Evolutionary conservation across 2,329 filamentous ascomycete genomes (phyloP).

Genomic region (Penicillium sp.): DNA sequence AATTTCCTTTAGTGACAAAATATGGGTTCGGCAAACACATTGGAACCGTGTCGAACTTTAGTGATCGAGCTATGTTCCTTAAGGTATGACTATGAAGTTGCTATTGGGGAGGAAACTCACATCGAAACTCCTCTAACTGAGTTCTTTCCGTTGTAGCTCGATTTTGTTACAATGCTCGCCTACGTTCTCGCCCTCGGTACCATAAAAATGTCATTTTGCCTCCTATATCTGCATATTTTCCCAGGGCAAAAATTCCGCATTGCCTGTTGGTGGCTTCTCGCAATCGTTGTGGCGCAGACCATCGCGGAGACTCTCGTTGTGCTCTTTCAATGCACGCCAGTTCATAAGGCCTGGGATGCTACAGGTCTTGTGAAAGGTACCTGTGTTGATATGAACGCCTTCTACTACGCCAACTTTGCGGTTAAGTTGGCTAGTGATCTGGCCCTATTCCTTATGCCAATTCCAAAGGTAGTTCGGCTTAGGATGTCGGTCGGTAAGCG

Average conservation of each 20-base stretch:
- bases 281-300: slow-evolving; percentile 59
- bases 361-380: slow-evolving; percentile 8
- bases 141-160: slow-evolving; percentile 8
- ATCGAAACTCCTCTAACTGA: not conserved
- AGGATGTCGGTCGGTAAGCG: slow-evolving; percentile 18
- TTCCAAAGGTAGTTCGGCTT: slow-evolving; percentile 15
- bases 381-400: slow-evolving; percentile 13
- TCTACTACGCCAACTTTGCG: slow-evolving; percentile 21
- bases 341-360: slow-evolving; percentile 21
- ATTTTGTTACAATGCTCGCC: slow-evolving; percentile 19
- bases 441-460: slow-evolving; percentile 17
- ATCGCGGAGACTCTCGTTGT: slow-evolving; percentile 70
- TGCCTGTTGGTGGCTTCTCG: slow-evolving; percentile 14
- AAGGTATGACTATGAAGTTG: slow-evolving; percentile 10
- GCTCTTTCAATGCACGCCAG: slow-evolving; percentile 28
- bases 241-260: slow-evolving; percentile 17
- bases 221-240: slow-evolving; percentile 26
- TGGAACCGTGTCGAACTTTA: slow-evolving; percentile 3
- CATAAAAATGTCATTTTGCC: slow-evolving; percentile 29
- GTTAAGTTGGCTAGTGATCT: slow-evolving; percentile 19
- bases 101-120: too few species aligned
- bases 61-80: slow-evolving; percentile 14
- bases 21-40: slow-evolving; percentile 24
- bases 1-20: slow-evolving; percentile 14
- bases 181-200: slow-evolving; percentile 32